Percentiles rank a stretch among this genome's conserved stretches.
phyloP scores from a whole-genome alignment of 1,284 basidiomycete species.

The Fomitiporia mediterranea region DNA sequence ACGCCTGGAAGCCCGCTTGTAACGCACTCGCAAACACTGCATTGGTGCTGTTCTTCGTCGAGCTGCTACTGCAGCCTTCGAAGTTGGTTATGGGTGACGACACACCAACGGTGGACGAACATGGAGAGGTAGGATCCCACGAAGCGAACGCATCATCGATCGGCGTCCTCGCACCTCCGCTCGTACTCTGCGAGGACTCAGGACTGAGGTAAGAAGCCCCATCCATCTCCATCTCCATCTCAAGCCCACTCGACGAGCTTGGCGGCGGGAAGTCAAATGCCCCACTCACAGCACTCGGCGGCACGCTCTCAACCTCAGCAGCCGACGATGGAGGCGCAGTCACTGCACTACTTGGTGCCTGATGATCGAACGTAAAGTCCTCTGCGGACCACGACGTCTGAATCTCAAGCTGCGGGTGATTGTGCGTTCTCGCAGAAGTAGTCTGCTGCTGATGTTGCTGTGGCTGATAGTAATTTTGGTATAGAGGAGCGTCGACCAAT shows the following conservation, averaged over 20 bases:
- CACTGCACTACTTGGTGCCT: not conserved
- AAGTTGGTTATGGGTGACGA: not conserved
- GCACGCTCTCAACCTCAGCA: not conserved
- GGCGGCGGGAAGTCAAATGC: not conserved
- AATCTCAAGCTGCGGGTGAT: slow-evolving; percentile 7
- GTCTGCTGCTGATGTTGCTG: not conserved
- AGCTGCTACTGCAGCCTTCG: not conserved
- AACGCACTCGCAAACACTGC: not conserved
- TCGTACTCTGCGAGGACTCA: not conserved
- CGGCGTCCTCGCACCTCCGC: not conserved
- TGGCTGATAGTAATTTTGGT: slow-evolving; percentile 1
- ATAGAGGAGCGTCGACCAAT: slow-evolving; percentile 4
- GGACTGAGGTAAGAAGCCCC: no score
- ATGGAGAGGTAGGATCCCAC: not conserved
- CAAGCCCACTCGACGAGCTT: not conserved
- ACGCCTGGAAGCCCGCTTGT: not conserved
- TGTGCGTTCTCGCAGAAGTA: no score
- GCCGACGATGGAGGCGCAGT: not conserved
- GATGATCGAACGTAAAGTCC: slow-evolving; percentile 1
- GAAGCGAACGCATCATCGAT: not conserved
- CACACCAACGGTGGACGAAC: not conserved
- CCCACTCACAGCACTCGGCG: slow-evolving; percentile 5
- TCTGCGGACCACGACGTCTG: slow-evolving; percentile 7
- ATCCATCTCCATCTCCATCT: no score
- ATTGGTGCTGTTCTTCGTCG: not conserved